Evolutionary conservation across 1,284 basidiomycete genomes (phyloP).

Genomic region (Fomitopsis palustris): DNA sequence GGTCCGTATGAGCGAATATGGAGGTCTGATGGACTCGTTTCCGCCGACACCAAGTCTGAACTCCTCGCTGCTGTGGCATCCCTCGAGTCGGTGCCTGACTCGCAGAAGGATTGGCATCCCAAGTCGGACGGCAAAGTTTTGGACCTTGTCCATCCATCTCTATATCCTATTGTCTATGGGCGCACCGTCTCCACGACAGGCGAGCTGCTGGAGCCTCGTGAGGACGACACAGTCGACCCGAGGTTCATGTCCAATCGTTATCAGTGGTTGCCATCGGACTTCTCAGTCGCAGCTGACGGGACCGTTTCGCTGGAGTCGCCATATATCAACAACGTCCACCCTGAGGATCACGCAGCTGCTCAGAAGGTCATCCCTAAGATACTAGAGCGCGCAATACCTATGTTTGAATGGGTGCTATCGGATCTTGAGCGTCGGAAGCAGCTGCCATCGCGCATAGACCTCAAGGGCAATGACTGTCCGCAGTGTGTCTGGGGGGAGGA

Average conservation of each 20-base stretch:
- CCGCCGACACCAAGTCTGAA: neutral
- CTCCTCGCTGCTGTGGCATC: neutral
- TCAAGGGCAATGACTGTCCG: neutral
- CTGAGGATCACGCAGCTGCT: slow-evolving; percentile 18
- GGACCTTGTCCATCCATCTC: neutral
- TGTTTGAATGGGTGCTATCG: slow-evolving; percentile 32
- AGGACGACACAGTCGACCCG: neutral
- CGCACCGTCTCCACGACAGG: neutral
- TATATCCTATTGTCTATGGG: neutral
- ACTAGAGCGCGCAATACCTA: slow-evolving; percentile 29
- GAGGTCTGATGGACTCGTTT: neutral
- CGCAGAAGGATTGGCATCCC: slow-evolving; percentile 15
- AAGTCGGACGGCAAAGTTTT: slow-evolving; percentile 10
- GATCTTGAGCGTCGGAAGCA: neutral
- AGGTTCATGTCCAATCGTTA: neutral
- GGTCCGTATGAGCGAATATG: neutral
- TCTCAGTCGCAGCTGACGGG: neutral
- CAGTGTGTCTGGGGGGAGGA: neutral
- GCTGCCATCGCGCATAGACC: neutral
- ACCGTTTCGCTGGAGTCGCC: neutral
- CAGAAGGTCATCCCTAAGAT: slow-evolving; percentile 31
- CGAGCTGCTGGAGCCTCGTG: neutral
- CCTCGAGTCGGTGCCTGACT: slow-evolving; percentile 8
- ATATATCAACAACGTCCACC: slow-evolving; percentile 25
- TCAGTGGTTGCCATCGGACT: neutral